These are phyloP conservation scores for Marasmius tenuissimus DNA, from an alignment of 1,284 basidiomycete genomes.

Conservation along the genomic window DNA sequence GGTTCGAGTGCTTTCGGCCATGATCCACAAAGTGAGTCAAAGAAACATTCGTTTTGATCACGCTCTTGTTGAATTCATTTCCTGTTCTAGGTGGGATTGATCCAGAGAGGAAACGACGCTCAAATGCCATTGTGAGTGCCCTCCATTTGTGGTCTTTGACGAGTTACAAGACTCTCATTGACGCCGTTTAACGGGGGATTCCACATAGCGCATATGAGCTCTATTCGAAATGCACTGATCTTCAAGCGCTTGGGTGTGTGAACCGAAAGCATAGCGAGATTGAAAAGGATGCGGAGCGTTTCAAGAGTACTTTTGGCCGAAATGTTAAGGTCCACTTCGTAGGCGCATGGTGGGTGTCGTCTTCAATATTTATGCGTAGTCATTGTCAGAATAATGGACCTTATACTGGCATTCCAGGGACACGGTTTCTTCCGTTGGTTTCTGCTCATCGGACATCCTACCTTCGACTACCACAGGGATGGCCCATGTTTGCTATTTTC, in stretches of 20 bases:
- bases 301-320: conserved; percentile 27
- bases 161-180: too few relatives aligned
- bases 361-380: not conserved
- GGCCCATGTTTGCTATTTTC: conserved; percentile 25
- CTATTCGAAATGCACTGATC: conserved; percentile 13
- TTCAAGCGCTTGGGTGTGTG: too few relatives aligned
- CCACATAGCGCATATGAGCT: conserved; percentile 29
- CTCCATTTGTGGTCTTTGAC: too few relatives aligned
- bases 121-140: conserved; percentile 34
- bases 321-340: conserved; percentile 34
- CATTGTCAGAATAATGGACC: not conserved
- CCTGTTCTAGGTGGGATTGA: conserved; percentile 28
- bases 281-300: conserved; percentile 4
- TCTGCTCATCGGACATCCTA: conserved; percentile 16
- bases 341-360: conserved; percentile 32
- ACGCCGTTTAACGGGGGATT: too few relatives aligned
- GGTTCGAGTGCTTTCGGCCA: conserved; percentile 28
- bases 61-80: not conserved
- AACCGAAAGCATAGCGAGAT: not conserved
- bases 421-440: conserved; percentile 26
- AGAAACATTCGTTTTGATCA: not conserved
- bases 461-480: conserved; percentile 17
- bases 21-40: conserved; percentile 27
- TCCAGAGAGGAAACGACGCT: conserved; percentile 30
- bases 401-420: conserved; percentile 17